Evolutionary conservation across 2,329 filamentous ascomycete species (phyloP), one percentile per base, ranked within the genome.

Genomic region (Fusarium bactridioides): DNA sequence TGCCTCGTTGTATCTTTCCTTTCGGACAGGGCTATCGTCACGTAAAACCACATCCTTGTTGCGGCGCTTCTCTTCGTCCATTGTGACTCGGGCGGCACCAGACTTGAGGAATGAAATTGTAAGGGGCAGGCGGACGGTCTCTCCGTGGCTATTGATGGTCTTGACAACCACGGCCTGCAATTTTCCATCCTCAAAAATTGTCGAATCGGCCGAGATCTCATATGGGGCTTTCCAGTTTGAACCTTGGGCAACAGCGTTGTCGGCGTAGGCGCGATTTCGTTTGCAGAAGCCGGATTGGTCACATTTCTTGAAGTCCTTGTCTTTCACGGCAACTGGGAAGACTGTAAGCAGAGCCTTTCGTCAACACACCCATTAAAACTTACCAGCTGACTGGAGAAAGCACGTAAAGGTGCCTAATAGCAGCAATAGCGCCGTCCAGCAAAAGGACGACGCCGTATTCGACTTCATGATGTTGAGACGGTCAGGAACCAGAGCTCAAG

Each of bases 241-340:
- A 67, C 89, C 90, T 62, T 89, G 84, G 45, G 89, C 84, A 50
- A 89, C 83, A 70, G 91, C 94, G 72, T 89, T 86, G 82, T 98
- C 95, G 80, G 96, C 96, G 80, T 93, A 95, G 43, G 90, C 93
- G 80, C 96, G 91, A 84, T 98, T 98, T 74, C 96, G 93, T 81
- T 94, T 96, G 84, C 96, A 99, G 86, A 99, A 99, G 78, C 96
- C 96, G 9, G 95, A 96, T 81, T 99, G 95, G 75, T 93, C 86
- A 85, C 96, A 99, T 77, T 93, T 97, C 81, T 98, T 99, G 88
- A 98, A 99, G 82, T 97, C 95, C 78, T 97, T 91, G 80, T 97
- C 93, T 84, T 99, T 99, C 58, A 99, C 96, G 77, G 89, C 87
- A 73, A 89, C 94, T 97, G 75, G 16, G 31, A 44, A 12, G 44